A percentile compares a stretch with the other conserved stretches of the same genome.
These are phyloP conservation scores for Sonneratia alba DNA, from an alignment of 345 rosid genomes.

Conservation along the genomic window DNA sequence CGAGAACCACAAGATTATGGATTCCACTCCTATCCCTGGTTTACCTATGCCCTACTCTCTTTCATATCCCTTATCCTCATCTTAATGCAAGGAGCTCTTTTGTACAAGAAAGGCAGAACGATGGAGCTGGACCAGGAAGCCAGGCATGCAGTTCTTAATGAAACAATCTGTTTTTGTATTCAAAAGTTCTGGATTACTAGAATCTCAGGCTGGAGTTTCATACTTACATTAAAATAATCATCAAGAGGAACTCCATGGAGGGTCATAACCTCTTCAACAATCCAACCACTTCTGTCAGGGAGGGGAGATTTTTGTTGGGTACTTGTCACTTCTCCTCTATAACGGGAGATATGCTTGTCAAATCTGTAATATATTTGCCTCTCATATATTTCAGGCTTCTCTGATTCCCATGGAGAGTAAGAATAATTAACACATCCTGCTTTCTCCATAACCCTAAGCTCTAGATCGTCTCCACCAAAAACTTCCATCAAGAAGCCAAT, in stretches of 20 bases:
- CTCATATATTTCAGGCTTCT: slow-evolving; percentile 63
- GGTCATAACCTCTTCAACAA: slow-evolving; percentile 84
- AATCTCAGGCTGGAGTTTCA: not conserved
- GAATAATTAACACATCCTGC: slow-evolving; percentile 82
- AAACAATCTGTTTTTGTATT: not conserved
- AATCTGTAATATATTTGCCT: slow-evolving; percentile 79
- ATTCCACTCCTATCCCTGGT: not conserved
- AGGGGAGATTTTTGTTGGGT: slow-evolving; percentile 73
- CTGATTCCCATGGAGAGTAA: slow-evolving; percentile 81
- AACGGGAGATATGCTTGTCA: slow-evolving; percentile 63
- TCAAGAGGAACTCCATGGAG: slow-evolving; percentile 91
- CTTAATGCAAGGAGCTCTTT: not conserved
- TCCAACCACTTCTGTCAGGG: slow-evolving; percentile 64
- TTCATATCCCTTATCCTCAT: not conserved
- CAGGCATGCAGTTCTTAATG: not conserved
- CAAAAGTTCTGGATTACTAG: not conserved
- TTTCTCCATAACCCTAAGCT: slow-evolving; percentile 75
- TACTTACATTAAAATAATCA: slow-evolving; percentile 68
- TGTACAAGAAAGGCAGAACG: not conserved
- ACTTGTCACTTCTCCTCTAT: slow-evolving; percentile 91
- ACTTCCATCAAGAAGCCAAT: slow-evolving; percentile 59
- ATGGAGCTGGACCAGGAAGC: not conserved
- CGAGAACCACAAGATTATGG: not conserved
- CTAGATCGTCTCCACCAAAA: slow-evolving; percentile 76
- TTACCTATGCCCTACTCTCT: not conserved